Base-by-base conservation (phyloP, 2,329 filamentous ascomycete genomes). In the Cyclaneusma minus region DNA sequence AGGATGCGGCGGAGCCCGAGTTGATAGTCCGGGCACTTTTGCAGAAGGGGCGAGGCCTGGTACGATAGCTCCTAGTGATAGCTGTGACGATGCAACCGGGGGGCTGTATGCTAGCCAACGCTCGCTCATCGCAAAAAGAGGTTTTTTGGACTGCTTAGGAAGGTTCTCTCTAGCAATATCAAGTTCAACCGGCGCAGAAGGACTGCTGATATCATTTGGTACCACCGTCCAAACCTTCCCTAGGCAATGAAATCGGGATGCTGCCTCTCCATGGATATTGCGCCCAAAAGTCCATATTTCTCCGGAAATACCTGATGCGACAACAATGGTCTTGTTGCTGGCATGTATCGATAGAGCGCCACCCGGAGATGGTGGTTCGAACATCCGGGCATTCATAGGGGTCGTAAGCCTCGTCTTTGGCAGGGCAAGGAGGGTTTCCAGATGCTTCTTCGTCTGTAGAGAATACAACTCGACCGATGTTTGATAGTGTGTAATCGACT, bases 201-300 rank as follows among this genome's bases (percentile, higher is more conserved):
- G 60, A 13, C 55, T 55, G 31, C 60, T 60, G 11, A 56, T 50
- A 16, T 56, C 55, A 36, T 71, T 65, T 44, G 89, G 81, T 15
- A 93, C 58, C 22, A 73, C 75, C 1, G 89, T 94, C 89, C 89
- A 98, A 11, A 91, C 56, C 53, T 98, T 98, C 12, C 77, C 85
- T 29, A 89, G 60, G 41, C 84, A 94, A 19, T 52, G 58, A 47
- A 64, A 75, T 10, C 50, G 44, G 22, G 55, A 37, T 13, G 53
- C 52, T 2, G 49, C 62, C 24, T 54, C 51, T 2, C 50, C 43
- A 29, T 52, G 45, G 7, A 52, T 39, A 6, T 58, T 47, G 34
- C 72, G 65, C 6, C 61, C 55, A 40, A 66, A 95, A 6, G 93
- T 58, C 62, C 79, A 93, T 23, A 87, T 73, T 52, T 95, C 87